Evolutionary conservation across 208 protist genomes (phyloP).

Genomic region (Leishmania turanica): DNA sequence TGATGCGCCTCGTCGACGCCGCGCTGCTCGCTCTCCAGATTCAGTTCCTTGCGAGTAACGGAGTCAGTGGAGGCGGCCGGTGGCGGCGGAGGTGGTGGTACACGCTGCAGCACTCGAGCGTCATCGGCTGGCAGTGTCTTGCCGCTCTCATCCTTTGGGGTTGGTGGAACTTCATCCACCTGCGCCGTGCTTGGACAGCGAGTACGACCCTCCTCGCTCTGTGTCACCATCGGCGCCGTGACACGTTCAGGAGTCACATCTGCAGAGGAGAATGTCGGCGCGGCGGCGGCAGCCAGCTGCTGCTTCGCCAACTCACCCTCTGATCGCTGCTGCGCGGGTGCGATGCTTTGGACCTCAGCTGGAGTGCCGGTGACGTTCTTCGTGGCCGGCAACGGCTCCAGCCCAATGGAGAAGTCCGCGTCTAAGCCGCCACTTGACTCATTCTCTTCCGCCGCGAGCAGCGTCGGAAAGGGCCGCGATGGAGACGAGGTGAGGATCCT

Average conservation of each 20-base stretch:
- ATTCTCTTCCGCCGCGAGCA: background rate
- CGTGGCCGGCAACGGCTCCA: background rate
- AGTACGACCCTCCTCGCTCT: constrained; percentile 10
- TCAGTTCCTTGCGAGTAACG: background rate
- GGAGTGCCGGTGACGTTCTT: background rate
- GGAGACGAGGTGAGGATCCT: background rate
- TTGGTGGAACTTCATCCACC: constrained; percentile 39
- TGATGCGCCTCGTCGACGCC: background rate
- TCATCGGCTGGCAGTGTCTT: constrained; percentile 29
- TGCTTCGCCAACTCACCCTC: background rate
- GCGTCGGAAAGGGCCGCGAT: background rate
- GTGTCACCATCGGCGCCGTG: constrained; percentile 10
- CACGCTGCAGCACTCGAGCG: constrained; percentile 32
- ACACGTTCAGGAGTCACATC: constrained; percentile 23
- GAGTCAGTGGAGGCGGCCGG: background rate
- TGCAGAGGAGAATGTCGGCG: background rate
- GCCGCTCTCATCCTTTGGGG: constrained; percentile 13
- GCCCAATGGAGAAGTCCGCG: constrained; percentile 7
- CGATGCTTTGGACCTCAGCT: background rate
- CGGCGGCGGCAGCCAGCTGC: background rate
- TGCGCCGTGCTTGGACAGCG: constrained; percentile 25
- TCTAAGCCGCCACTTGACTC: background rate
- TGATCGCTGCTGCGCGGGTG: background rate
- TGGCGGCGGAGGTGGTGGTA: constrained; percentile 28
- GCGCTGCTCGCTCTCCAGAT: background rate